Conservation (phyloP, 2,329 filamentous ascomycete genomes). For the Diaporthe batatas region DNA sequence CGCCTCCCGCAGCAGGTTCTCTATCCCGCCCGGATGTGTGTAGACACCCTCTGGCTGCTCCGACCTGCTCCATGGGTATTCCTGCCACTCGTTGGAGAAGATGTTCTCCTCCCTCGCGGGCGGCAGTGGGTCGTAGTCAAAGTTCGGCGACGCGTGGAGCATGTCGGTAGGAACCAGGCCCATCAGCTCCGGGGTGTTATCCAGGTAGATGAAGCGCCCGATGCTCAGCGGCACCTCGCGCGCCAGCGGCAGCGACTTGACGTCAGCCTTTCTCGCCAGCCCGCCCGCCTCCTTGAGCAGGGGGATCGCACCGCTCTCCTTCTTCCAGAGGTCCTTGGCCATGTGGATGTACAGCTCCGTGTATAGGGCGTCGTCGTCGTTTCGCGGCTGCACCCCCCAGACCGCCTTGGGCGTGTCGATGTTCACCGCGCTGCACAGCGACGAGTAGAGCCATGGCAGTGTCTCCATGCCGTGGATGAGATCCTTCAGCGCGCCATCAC, state of each 20-base stretch:
- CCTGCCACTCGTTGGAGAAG: slow-evolving; percentile 60
- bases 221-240: slow-evolving; percentile 61
- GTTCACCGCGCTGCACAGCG: slow-evolving; percentile 83
- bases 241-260: slow-evolving; percentile 52
- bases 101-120: slow-evolving; percentile 70
- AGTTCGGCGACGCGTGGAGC: slow-evolving; percentile 74
- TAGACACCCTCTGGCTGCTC: slow-evolving; percentile 1
- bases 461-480: slow-evolving; percentile 77
- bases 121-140: slow-evolving; percentile 86
- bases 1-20: slow-evolving; percentile 19
- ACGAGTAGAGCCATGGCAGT: slow-evolving; percentile 87
- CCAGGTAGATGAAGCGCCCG: slow-evolving; percentile 83
- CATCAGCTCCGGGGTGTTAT: slow-evolving; percentile 80
- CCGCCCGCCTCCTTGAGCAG: slow-evolving; percentile 79
- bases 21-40: slow-evolving; percentile 18
- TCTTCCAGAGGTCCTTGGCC: slow-evolving; percentile 89
- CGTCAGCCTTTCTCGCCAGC: slow-evolving; percentile 61
- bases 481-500: slow-evolving; percentile 72
- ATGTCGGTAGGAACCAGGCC: slow-evolving; percentile 75
- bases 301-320: slow-evolving; percentile 71
- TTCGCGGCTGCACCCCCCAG: slow-evolving; percentile 82
- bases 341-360: slow-evolving; percentile 81
- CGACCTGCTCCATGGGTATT: slow-evolving; percentile 56
- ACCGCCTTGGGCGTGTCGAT: slow-evolving; percentile 83
- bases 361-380: slow-evolving; percentile 75